phyloP scores from a whole-genome alignment of 208 protist genomes.

The Crithidia thermophila region DNA sequence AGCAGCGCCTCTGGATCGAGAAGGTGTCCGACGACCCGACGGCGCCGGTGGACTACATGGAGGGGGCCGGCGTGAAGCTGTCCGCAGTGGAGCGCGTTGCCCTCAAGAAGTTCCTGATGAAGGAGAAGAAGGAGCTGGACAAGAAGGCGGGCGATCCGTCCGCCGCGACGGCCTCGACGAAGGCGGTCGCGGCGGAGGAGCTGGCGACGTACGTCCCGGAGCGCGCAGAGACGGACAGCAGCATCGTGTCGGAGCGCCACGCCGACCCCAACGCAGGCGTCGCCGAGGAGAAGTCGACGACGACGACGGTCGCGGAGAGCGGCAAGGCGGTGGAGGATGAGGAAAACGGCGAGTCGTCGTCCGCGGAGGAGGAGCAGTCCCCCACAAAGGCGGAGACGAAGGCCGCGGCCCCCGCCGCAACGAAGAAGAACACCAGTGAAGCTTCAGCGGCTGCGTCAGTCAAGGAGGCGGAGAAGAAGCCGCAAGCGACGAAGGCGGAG shows the following conservation, averaged over 20 bases:
- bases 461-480: background rate
- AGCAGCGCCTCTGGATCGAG: constrained; percentile 22
- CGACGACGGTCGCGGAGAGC: background rate
- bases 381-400: background rate
- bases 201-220: constrained; percentile 9
- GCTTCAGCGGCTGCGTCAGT: background rate
- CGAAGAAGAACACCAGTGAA: background rate
- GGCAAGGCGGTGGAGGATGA: too few relatives aligned
- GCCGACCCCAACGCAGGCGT: constrained; percentile 6
- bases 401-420: background rate
- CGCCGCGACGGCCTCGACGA: constrained; percentile 5
- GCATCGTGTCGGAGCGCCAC: background rate
- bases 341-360: constrained; percentile 4
- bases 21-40: constrained; percentile 9
- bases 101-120: constrained; percentile 14
- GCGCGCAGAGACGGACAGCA: background rate
- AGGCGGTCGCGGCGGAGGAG: constrained; percentile 8
- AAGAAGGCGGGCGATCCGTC: constrained; percentile 6
- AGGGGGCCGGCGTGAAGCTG: constrained; percentile 21
- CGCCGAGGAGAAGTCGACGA: background rate
- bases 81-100: constrained; percentile 6
- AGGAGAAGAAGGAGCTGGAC: constrained; percentile 9
- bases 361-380: constrained; percentile 9
- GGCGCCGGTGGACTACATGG: constrained; percentile 6
- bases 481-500: background rate